Percentiles rank a stretch among this genome's conserved stretches.
Conservation (phyloP, 1,284 basidiomycete species). For the Meripilus lineatus region DNA sequence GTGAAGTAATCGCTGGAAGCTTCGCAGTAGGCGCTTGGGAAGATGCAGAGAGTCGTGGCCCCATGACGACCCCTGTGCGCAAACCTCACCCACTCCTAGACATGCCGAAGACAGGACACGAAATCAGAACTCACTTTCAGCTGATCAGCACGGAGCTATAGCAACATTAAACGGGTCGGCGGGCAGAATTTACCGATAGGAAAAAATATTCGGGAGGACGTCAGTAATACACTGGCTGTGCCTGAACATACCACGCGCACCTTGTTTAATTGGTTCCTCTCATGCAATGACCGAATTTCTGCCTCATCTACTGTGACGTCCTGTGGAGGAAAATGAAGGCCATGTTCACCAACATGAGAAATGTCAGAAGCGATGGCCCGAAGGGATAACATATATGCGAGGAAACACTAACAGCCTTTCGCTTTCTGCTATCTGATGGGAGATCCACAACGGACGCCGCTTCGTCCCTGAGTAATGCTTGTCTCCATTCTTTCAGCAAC, state of each 20-base stretch:
- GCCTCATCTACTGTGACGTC: conserved; percentile 57
- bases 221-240: too few relatives aligned
- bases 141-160: conserved; percentile 71
- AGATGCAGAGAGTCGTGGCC: neutral
- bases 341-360: neutral
- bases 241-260: conserved; percentile 34
- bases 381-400: neutral
- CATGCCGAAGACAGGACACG: neutral
- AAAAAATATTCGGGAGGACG: too few relatives aligned
- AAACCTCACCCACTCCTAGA: neutral
- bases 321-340: too few relatives aligned
- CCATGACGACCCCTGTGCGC: conserved; percentile 2
- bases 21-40: too few relatives aligned
- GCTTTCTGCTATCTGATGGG: conserved; percentile 49
- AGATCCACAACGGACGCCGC: conserved; percentile 45
- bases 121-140: conserved; percentile 49
- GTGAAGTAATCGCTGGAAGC: too few relatives aligned
- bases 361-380: conserved; percentile 5
- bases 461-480: conserved; percentile 59
- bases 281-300: conserved; percentile 64
- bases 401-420: conserved; percentile 55
- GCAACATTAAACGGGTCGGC: too few relatives aligned
- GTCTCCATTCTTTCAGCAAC: conserved; percentile 75
- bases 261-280: conserved; percentile 56
- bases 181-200: too few relatives aligned